A percentile compares a stretch with the other conserved stretches of the same genome.
Evolutionary conservation across 495 filamentous ascomycete genomes (phyloP).

Genomic region (Aspergillus nidulans): DNA sequence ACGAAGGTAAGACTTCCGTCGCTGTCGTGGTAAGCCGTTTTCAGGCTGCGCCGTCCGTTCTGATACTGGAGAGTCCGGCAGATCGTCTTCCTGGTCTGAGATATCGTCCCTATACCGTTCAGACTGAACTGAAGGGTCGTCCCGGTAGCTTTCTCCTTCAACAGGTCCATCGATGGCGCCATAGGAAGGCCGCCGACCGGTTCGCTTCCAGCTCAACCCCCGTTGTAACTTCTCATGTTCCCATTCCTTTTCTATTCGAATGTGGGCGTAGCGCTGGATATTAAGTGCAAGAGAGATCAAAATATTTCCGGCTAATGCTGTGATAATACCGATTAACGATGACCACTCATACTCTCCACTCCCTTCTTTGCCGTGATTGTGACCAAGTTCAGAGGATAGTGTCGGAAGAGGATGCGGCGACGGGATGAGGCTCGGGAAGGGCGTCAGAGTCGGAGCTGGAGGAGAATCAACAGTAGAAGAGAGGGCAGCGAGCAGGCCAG

Average conservation of each 20-base stretch:
- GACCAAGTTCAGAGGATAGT: slow-evolving; percentile 14
- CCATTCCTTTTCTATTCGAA: slow-evolving; percentile 62
- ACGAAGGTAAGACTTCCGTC: slow-evolving; percentile 66
- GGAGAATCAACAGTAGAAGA: slow-evolving; percentile 19
- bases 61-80: slow-evolving; percentile 34
- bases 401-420: slow-evolving; percentile 15
- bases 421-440: slow-evolving; percentile 12
- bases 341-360: slow-evolving; percentile 71
- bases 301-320: slow-evolving; percentile 85
- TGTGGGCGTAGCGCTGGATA: slow-evolving; percentile 92
- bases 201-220: slow-evolving; percentile 29
- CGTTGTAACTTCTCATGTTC: slow-evolving; percentile 46
- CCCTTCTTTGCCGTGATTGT: slow-evolving; percentile 34
- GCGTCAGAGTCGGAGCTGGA: slow-evolving; percentile 19
- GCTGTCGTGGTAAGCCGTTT: slow-evolving; percentile 22
- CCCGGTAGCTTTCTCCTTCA: slow-evolving; percentile 19
- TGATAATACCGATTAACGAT: slow-evolving; percentile 88
- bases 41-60: slow-evolving; percentile 36
- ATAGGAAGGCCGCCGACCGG: slow-evolving; percentile 20
- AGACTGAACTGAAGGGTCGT: slow-evolving; percentile 18
- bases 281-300: slow-evolving; percentile 94
- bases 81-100: slow-evolving; percentile 17
- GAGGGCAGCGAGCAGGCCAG: slow-evolving; percentile 28
- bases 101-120: slow-evolving; percentile 10
- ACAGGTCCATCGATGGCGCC: slow-evolving; percentile 37